Evolutionary conservation across 805 yeast species (phyloP).

Genomic region (Alloascoidea hylecoeti): DNA sequence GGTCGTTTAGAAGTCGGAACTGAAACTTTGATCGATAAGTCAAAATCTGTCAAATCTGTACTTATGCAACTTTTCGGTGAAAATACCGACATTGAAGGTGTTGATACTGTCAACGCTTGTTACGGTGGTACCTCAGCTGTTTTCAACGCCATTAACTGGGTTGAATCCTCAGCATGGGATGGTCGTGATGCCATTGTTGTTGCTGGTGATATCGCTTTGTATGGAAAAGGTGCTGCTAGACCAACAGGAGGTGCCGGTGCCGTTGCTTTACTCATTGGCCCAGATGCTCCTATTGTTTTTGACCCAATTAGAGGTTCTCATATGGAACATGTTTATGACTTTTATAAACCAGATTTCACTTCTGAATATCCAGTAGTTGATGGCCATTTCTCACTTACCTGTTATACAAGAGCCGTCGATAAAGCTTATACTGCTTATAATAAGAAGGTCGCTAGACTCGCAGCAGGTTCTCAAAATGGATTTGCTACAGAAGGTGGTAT

Average conservation of each 20-base stretch:
- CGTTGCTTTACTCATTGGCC: slow-evolving; percentile 89
- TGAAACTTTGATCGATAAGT: slow-evolving; percentile 91
- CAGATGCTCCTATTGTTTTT: slow-evolving; percentile 93
- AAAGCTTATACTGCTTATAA: slow-evolving; percentile 73
- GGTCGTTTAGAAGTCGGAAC: slow-evolving; percentile 98
- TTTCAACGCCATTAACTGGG: slow-evolving; percentile 89
- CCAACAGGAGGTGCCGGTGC: slow-evolving; percentile 99
- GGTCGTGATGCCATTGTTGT: slow-evolving; percentile 97
- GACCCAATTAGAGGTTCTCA: slow-evolving; percentile 81
- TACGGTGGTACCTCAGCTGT: slow-evolving; percentile 97
- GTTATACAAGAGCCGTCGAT: slow-evolving; percentile 92
- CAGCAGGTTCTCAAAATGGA: slow-evolving; percentile 31
- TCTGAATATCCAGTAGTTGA: slow-evolving; percentile 95
- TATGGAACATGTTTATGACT: slow-evolving; percentile 96
- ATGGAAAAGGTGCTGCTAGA: slow-evolving; percentile 95
- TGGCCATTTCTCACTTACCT: slow-evolving; percentile 88
- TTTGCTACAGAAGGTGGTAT: slow-evolving; percentile 34
- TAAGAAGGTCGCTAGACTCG: slow-evolving; percentile 43
- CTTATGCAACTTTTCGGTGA: slow-evolving; percentile 87
- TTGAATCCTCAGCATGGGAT: slow-evolving; percentile 94
- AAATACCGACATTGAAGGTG: slow-evolving; percentile 87
- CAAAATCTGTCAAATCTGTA: slow-evolving; percentile 92
- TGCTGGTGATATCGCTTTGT: slow-evolving; percentile 95
- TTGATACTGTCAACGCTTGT: slow-evolving; percentile 94
- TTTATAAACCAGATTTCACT: slow-evolving; percentile 95